Percentiles rank a stretch among this genome's conserved stretches.
phyloP scores from a whole-genome alignment of 805 yeast genomes.

The Saccharomycopsis sp. region DNA sequence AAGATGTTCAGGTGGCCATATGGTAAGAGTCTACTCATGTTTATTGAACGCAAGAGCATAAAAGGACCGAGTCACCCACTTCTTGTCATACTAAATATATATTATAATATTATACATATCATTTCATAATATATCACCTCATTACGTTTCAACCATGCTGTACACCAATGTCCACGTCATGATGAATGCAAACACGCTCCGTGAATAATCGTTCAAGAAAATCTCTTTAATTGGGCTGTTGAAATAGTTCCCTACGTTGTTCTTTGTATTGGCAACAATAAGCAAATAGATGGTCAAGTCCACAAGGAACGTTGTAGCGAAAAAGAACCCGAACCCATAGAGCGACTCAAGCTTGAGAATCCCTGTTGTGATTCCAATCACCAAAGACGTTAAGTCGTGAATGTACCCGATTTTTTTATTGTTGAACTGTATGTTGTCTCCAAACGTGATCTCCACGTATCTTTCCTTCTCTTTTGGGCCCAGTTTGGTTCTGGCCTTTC shows the following conservation, averaged over 20 bases:
- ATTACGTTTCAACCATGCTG: slow-evolving; percentile 11
- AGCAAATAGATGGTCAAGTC: slow-evolving; percentile 9
- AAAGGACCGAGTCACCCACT: no score
- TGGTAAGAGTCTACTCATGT: no score
- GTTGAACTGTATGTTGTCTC: slow-evolving; percentile 16
- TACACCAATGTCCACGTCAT: slow-evolving; percentile 21
- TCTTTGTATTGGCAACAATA: neutral
- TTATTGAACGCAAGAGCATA: no score
- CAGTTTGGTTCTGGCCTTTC: neutral
- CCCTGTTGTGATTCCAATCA: slow-evolving; percentile 14
- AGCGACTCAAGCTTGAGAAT: slow-evolving; percentile 14
- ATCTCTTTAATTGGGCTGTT: slow-evolving; percentile 16
- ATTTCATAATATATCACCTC: no score
- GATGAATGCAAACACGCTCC: slow-evolving; percentile 18
- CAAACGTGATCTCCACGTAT: slow-evolving; percentile 14
- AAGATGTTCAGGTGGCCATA: no score
- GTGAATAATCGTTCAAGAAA: slow-evolving; percentile 16
- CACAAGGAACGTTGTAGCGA: slow-evolving; percentile 5
- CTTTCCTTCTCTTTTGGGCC: neutral
- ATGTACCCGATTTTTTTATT: slow-evolving; percentile 7
- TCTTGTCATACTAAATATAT: no score
- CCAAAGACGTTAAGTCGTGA: slow-evolving; percentile 14
- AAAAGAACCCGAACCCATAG: slow-evolving; percentile 18
- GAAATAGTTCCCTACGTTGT: slow-evolving; percentile 13
- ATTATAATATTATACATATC: no score